These are phyloP conservation scores for Candida parachauliodes DNA, from an alignment of 805 yeast genomes.

Conservation along the genomic window DNA sequence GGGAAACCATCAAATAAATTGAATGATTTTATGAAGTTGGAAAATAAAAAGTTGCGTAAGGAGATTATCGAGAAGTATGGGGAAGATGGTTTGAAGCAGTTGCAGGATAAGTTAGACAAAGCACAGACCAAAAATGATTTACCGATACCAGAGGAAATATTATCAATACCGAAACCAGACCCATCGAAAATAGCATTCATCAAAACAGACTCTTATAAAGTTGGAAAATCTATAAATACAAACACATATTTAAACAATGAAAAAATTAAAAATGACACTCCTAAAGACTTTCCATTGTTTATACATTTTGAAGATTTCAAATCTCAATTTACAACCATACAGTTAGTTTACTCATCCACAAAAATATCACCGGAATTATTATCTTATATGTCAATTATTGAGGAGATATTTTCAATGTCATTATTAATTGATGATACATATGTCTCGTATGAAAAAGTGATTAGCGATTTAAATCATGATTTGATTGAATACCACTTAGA, in stretches of 20 bases:
- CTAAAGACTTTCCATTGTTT: slow-evolving; percentile 57
- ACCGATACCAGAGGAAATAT: slow-evolving; percentile 70
- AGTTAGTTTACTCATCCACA: slow-evolving; percentile 55
- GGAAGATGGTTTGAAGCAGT: slow-evolving; percentile 51
- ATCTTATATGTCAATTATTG: slow-evolving; percentile 60
- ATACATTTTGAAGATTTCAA: slow-evolving; percentile 76
- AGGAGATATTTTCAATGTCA: slow-evolving; percentile 71
- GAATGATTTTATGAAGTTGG: slow-evolving; percentile 50
- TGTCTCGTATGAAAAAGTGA: slow-evolving; percentile 72
- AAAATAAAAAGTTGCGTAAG: slow-evolving; percentile 45
- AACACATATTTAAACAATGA: slow-evolving; percentile 19
- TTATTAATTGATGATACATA: slow-evolving; percentile 56
- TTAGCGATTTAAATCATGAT: slow-evolving; percentile 67
- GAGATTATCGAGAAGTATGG: slow-evolving; percentile 55
- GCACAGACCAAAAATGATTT: slow-evolving; percentile 69
- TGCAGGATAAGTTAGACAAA: slow-evolving; percentile 47
- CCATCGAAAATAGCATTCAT: slow-evolving; percentile 73
- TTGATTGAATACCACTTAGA: slow-evolving; percentile 57
- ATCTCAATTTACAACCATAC: slow-evolving; percentile 74
- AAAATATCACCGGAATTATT: slow-evolving; percentile 49
- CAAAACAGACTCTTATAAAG: slow-evolving; percentile 59
- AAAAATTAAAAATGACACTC: slow-evolving; percentile 23
- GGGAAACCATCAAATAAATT: slow-evolving; percentile 67
- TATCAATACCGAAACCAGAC: slow-evolving; percentile 70
- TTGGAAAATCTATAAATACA: slow-evolving; percentile 38